Evolutionary conservation across 1,284 basidiomycete species (phyloP), one percentile per base, ranked within the genome.

Genomic region (Retiboletus flavoniger): DNA sequence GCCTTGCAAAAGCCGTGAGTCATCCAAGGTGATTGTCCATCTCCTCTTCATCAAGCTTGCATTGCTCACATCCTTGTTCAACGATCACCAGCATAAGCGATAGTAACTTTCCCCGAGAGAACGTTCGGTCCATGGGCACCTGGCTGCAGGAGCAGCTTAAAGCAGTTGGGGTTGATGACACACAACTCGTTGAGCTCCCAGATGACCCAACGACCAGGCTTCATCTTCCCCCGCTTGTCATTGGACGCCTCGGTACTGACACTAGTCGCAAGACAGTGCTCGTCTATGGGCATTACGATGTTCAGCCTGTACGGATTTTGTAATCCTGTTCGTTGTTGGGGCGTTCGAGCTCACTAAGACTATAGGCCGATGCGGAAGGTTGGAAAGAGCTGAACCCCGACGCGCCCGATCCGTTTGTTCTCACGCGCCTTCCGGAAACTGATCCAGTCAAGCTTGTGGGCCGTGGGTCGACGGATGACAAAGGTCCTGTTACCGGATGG

Each of bases 401-500:
- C 63, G 88, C 89, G 21, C 55, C 43, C 2, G 89, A 95, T 54
- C 94, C 95, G 0, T 98, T 98, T 78, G 79, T 78, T 47, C 82
- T 98, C 40, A 82, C 81, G 6, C 35, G 34, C 19, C 21, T 51
- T 21, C 26, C 13, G 4, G 14, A 29, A 28, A 5, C 74, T 82
- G 34, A 83, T 89, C 66, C 71, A 79, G 62, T 75, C 78, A 64
- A 82, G 51, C 79, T 97, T 24, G 87, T 91, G 63, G 95, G 94
- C 9, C 88, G 95, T 48, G 93, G 93, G 13, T 83, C 90, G 31
- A 87, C 89, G 8, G 93, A 97, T 68, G 93, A 96, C 76, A 97
- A 96, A 72, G 93, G 93, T 11, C 91, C 91, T 10, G 75, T 95
- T 47, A 75, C 95, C 16, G 94, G 91, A 28, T 97, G 95, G 95